Base-by-base conservation (phyloP, 2,329 filamentous ascomycete species). In the Penicillium fuscoglaucum region DNA sequence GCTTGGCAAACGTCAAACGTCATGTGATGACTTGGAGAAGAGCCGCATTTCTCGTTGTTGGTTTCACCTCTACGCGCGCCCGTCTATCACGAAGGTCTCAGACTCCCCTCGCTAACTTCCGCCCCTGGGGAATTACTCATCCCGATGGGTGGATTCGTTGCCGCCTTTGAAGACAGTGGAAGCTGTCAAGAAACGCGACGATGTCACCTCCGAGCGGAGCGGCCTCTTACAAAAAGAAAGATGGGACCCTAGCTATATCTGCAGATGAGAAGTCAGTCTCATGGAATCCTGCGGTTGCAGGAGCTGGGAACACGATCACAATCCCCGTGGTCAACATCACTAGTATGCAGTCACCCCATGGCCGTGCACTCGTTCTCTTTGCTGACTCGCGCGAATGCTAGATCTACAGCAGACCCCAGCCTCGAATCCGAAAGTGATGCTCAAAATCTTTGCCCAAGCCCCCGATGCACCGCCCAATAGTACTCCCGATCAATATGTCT, bases 391-490 rank as follows among this genome's bases (percentile, higher is more conserved):
- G 51, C 55, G 33, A 55, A 45, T 44, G 19, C 21, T 50, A 95
- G 91, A 98, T 78, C 85, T 99, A 49, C 93, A 99, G 75, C 93
- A 98, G 74, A 98, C 95, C 0, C 93, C 95, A 13, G 91, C 91
- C 60, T 87, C 83, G n/a, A 87, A 86, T 37, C 81, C 91, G 19
- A 97, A 96, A 81, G 92, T 96, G 53, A 96, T 96, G 83, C 84
- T 98, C 59, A 96, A 95, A 75, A 88, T 99, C 55, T 90, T 97
- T 67, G 89, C 89, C 61, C 89, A 92, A 72, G 77, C 84, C 43
- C 76, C 85, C 24, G 69, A 72, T 37, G 59, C 69, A 17, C 59
- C 66, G 5, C 66, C 72, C 3, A 66, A 68, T 12, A 68, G 60
- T 6, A 62, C 69, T 3, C 79, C 90, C 19, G 83, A 87, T 46